Conservation (phyloP, 1,139 yeast genomes). For the Spencermartinsiella ligniputridi region DNA sequence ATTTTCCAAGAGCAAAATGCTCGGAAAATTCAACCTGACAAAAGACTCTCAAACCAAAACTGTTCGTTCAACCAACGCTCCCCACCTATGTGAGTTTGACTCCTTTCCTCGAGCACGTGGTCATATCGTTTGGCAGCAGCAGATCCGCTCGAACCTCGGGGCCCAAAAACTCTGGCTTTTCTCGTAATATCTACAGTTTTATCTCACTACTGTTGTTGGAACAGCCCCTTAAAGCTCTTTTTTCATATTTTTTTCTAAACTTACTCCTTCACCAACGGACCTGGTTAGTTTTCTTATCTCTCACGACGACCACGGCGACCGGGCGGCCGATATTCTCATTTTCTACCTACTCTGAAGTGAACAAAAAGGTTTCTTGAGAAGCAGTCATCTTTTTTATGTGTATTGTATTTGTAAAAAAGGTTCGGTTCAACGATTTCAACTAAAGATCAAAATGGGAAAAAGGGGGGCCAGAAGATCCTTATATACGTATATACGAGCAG, state of each 20-base stretch:
- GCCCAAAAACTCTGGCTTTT: no score
- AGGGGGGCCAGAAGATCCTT: not conserved
- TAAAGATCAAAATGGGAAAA: not conserved
- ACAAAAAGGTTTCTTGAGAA: slow-evolving; percentile 53
- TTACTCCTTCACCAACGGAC: slow-evolving; percentile 17
- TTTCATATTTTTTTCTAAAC: slow-evolving; percentile 1
- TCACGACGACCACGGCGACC: not conserved
- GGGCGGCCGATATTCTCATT: no score
- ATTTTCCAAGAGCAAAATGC: no score
- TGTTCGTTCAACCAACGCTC: no score
- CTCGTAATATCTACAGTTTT: no score
- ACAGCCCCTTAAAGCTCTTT: not conserved
- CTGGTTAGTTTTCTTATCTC: slow-evolving; percentile 4
- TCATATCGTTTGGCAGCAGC: no score
- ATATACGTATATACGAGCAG: not conserved
- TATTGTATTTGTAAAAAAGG: slow-evolving; percentile 7
- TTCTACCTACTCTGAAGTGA: slow-evolving; percentile 72
- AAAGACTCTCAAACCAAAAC: no score
- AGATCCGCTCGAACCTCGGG: no score
- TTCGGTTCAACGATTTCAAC: not conserved
- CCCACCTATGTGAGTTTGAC: no score
- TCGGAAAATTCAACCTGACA: no score
- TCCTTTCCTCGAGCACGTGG: no score
- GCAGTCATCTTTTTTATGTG: slow-evolving; percentile 27
- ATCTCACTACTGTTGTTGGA: no score